Percentiles rank a stretch among this genome's conserved stretches.
phyloP scores from a whole-genome alignment of 2,329 filamentous ascomycete species.

The Colletotrichum sublineola region DNA sequence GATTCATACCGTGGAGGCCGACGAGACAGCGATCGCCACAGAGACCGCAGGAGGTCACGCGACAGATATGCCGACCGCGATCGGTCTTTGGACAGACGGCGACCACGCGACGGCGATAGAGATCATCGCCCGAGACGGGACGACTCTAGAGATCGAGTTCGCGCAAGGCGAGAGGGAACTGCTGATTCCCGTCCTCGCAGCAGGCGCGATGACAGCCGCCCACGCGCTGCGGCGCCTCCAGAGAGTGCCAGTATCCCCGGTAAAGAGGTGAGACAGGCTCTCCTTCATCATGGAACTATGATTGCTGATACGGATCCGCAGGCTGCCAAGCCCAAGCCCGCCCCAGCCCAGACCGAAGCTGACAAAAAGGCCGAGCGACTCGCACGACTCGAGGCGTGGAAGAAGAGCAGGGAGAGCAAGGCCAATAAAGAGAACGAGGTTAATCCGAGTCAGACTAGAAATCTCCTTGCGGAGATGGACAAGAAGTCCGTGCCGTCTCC shows the following conservation, averaged over 20 bases:
- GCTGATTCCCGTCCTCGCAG: conserved; percentile 77
- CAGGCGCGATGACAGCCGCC: conserved; percentile 74
- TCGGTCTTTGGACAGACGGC: conserved; percentile 65
- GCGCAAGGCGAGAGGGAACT: conserved; percentile 76
- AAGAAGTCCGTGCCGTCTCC: conserved; percentile 68
- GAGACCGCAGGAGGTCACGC: conserved; percentile 75
- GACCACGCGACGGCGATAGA: conserved; percentile 72
- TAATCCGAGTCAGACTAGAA: conserved; percentile 73
- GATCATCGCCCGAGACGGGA: conserved; percentile 79
- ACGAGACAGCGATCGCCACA: conserved; percentile 64
- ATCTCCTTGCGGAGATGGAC: conserved; percentile 80
- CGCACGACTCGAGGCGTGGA: conserved; percentile 90
- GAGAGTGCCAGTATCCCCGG: conserved; percentile 64
- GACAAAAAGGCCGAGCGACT: conserved; percentile 85
- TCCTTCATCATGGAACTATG: not conserved
- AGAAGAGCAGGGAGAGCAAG: conserved; percentile 86
- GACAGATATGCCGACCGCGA: conserved; percentile 71
- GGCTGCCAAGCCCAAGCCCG: conserved; percentile 66
- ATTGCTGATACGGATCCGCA: conserved; percentile 53
- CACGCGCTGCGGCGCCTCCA: conserved; percentile 63
- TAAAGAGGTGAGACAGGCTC: conserved; percentile 66
- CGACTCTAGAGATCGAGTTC: conserved; percentile 76
- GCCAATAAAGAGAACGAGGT: conserved; percentile 79
- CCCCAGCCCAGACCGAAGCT: conserved; percentile 71
- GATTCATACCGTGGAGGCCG: conserved; percentile 72